phyloP scores from a whole-genome alignment of 2,329 filamentous ascomycete species.

The Stagonosporopsis vannaccii region DNA sequence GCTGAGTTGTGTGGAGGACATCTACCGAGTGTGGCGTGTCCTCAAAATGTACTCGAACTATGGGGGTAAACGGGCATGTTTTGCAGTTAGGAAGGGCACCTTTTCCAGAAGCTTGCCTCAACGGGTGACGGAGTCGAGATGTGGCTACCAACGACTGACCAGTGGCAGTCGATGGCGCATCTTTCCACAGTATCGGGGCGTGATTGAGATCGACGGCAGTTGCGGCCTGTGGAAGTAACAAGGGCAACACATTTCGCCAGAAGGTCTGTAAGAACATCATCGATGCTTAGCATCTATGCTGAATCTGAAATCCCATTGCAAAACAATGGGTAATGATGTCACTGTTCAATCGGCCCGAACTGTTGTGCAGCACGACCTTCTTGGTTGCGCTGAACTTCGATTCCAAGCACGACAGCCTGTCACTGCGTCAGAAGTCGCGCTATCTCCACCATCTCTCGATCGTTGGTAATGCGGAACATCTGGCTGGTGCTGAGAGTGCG shows the following conservation, averaged over 20 bases:
- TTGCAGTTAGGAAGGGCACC: not conserved
- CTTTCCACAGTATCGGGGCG: not conserved
- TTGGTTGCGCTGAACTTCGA: slow-evolving; percentile 4
- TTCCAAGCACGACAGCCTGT: slow-evolving; percentile 4
- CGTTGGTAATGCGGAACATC: slow-evolving; percentile 25
- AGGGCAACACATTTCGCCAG: not conserved
- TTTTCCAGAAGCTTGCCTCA: slow-evolving; percentile 3
- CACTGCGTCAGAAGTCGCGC: slow-evolving; percentile 22
- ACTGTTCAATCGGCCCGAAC: slow-evolving; percentile 5
- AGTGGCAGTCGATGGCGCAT: not conserved
- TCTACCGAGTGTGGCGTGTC: slow-evolving; percentile 9
- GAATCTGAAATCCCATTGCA: not conserved
- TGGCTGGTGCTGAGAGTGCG: slow-evolving; percentile 13
- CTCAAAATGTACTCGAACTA: not conserved
- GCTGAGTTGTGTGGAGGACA: slow-evolving; percentile 24
- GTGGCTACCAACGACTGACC: no score
- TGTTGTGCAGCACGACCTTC: not conserved
- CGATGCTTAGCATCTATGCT: not conserved
- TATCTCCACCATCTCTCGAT: slow-evolving; percentile 6
- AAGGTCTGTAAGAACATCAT: not conserved
- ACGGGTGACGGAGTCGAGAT: not conserved
- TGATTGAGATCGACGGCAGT: not conserved
- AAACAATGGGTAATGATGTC: slow-evolving; percentile 8
- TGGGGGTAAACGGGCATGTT: not conserved
- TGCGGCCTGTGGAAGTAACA: not conserved